phyloP scores from a whole-genome alignment of 225 moss, liverwort and hornwort genomes.

The Rhytidiadelphus loreus region DNA sequence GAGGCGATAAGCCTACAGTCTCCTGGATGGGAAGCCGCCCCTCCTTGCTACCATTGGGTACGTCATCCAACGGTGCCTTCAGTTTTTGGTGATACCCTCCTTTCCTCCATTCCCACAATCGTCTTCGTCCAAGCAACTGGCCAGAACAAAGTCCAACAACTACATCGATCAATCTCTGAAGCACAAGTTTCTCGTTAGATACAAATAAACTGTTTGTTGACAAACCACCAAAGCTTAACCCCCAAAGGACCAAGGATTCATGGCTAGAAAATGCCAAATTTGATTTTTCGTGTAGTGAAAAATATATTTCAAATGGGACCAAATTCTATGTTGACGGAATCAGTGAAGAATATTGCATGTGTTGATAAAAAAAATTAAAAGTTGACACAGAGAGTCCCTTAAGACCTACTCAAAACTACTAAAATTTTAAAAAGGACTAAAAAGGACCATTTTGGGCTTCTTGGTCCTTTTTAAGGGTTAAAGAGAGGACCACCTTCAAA shows the following conservation, averaged over 20 bases:
- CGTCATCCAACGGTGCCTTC: conserved; percentile 84
- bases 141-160: not conserved
- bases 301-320: not conserved
- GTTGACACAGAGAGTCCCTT: not conserved
- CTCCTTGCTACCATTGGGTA: conserved; percentile 55
- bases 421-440: not conserved
- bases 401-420: not conserved
- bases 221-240: not conserved
- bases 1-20: conserved; percentile 75
- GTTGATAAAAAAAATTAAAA: not conserved
- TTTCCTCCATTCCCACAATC: conserved; percentile 79
- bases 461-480: not conserved
- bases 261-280: not conserved
- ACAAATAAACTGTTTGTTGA: not conserved
- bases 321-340: not conserved
- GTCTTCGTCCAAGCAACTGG: conserved; percentile 77
- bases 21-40: conserved; percentile 62
- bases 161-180: not conserved
- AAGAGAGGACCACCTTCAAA: not conserved
- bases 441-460: not conserved
- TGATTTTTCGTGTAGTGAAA: not conserved
- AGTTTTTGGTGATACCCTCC: conserved; percentile 75
- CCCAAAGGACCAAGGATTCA: not conserved
- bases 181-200: not conserved
- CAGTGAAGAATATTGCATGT: not conserved